Evolutionary conservation across 2,329 filamentous ascomycete genomes (phyloP).

Genomic region (Fusarium ramigenum): DNA sequence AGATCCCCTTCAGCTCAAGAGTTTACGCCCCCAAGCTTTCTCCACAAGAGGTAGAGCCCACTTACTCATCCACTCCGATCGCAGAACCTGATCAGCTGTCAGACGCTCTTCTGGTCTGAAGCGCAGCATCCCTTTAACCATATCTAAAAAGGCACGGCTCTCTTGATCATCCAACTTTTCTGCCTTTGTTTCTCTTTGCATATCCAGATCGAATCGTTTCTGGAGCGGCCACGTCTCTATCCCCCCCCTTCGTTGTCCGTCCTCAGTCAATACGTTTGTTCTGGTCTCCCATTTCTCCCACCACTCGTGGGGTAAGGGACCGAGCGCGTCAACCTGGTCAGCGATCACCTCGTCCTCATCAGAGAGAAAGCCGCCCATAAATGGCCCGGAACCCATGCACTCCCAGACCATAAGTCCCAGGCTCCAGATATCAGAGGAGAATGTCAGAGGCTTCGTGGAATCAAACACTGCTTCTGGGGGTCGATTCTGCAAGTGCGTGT

Average conservation of each 20-base stretch:
- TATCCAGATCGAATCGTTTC: background rate
- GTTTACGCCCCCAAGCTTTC: background rate
- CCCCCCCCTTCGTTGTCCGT: background rate
- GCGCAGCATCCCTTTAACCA: background rate
- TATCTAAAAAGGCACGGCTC: background rate
- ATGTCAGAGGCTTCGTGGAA: accelerated
- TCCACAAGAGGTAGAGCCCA: background rate
- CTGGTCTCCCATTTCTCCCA: background rate
- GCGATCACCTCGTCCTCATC: accelerated
- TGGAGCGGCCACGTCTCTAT: background rate
- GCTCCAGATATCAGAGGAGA: background rate
- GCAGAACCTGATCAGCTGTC: background rate
- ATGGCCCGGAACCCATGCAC: accelerated
- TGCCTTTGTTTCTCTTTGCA: background rate
- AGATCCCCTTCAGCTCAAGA: background rate
- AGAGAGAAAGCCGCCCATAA: accelerated
- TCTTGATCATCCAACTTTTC: background rate
- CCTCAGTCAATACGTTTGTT: background rate
- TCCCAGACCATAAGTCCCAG: background rate
- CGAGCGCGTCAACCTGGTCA: background rate
- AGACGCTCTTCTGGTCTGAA: background rate
- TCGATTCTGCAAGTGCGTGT: accelerated
- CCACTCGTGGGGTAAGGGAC: accelerated
- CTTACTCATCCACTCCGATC: background rate
- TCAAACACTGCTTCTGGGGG: background rate